A percentile compares a stretch with the other conserved stretches of the same genome.
These are phyloP conservation scores for Candolleomyces efflorescens DNA, from an alignment of 768 basidiomycete genomes.

Conservation along the genomic window DNA sequence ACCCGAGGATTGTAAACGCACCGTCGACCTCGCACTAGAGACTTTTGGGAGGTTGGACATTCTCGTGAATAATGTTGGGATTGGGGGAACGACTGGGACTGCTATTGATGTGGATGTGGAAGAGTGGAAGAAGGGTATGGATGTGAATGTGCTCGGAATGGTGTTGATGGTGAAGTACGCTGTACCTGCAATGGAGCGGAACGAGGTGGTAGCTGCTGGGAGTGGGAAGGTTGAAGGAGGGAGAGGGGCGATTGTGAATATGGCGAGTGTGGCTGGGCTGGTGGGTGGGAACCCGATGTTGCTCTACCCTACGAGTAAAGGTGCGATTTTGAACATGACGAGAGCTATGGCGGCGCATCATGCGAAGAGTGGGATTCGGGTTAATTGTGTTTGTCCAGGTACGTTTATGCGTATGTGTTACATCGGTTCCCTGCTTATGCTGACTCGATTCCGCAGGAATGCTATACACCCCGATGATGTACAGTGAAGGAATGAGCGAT, in stretches of 20 bases:
- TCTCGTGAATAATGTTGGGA: conserved; percentile 39
- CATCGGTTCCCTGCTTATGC: background rate
- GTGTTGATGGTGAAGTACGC: conserved; percentile 40
- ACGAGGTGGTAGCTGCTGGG: conserved; percentile 19
- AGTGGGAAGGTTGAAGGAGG: conserved; percentile 14
- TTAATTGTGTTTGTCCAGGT: conserved; percentile 41
- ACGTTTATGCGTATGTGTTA: background rate
- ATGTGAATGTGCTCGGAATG: conserved; percentile 39
- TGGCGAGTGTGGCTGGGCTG: conserved; percentile 34
- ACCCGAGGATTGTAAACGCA: conserved; percentile 29
- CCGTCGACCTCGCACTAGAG: conserved; percentile 28
- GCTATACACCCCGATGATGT: conserved; percentile 41
- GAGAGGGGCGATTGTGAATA: conserved; percentile 38
- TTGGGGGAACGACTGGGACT: conserved; percentile 30
- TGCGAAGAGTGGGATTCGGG: conserved; percentile 34
- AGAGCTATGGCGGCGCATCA: conserved; percentile 42
- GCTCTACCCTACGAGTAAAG: conserved; percentile 40
- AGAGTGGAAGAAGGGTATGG: conserved; percentile 32
- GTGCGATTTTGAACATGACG: conserved; percentile 40
- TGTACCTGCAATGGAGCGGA: conserved; percentile 39
- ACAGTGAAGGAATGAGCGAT: conserved; percentile 28
- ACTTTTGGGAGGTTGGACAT: conserved; percentile 39
- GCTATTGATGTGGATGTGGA: conserved; percentile 33
- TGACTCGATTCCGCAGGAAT: conserved; percentile 21
- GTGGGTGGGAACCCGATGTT: conserved; percentile 35